Evolutionary conservation across 2,329 filamentous ascomycete species (phyloP), one percentile per base, ranked within the genome.

Genomic region (Penicillium sp.): DNA sequence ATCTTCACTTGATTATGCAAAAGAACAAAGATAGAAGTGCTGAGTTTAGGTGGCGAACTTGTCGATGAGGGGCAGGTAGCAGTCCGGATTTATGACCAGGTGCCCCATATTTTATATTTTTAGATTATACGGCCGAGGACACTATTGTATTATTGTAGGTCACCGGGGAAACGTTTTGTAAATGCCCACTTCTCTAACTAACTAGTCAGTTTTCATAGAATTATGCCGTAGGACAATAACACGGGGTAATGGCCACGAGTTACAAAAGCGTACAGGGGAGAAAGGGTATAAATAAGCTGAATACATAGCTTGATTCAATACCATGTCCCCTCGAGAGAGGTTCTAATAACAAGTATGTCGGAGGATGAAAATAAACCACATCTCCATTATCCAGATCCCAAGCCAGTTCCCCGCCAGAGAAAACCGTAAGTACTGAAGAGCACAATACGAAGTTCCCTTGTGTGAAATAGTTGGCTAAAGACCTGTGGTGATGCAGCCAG

Each of bases 311-410:
- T 9, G 27, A 3, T 12, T 4, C 10, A 10, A 10, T 29, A 4
- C 10, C 28, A 13, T 12, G 10, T 29, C 12, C 28, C 27, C 9
- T 29, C 10, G 4, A 29, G 2, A 4, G 4, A 12, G 7, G n/a
- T 25, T 27, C 6, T 8, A 18, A 8, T 13, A 52, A 25, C 15
- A 18, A 18, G 15, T 18, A 23, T 57, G 53, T 57, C 35, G 45
- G 40, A 50, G 49, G 46, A 39, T 33, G 44, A 56, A 55, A 58
- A 49, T 54, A 50, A 56, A 52, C 55, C 32, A 47, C 49, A 53
- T 50, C 46, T 50, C 55, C 50, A 58, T 35, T 31, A 27, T 40
- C 52, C 45, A 31, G 24, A 49, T 42, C 29, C 45, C 39, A 9
- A 44, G 9, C 18, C 42, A 13, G 25, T 35, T 9, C 27, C 23